Base-by-base conservation (phyloP, 2,329 filamentous ascomycete genomes). In the Paecilomyces sp. region DNA sequence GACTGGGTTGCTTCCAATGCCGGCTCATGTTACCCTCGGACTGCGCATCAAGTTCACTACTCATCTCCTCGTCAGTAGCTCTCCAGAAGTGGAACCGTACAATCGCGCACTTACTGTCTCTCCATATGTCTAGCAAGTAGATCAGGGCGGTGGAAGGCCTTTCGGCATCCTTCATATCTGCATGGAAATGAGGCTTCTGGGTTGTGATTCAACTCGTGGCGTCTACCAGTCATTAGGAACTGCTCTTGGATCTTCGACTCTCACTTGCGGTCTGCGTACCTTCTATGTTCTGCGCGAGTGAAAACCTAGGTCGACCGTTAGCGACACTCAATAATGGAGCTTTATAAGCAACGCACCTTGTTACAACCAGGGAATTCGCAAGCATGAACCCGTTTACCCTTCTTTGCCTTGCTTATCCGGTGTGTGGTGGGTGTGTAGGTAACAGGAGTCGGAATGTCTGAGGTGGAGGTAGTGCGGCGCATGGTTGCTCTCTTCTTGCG, bases 391-490 rank as follows among this genome's bases (percentile, higher is more conserved):
- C 78, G 76, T 67, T 81, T 81, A 31, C 79, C 79, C 67, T 81
- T 81, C 70, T 80, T 81, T 12, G 79, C 79, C 66, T 81, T 81
- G 70, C 79, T 81, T 64, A 81, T 75, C 56, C 79, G 76, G 63
- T 76, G 76, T 36, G 79, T 81, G 22, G 78, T 80, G 24, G 79
- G 79, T 30, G 79, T 81, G 60, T 79, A 80, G 58, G 76, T 76
- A 55, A 79, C 68, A 22, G 74, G 70, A 60, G 74, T 60, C 30
- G 70, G 64, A 52, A 70, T 67, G 33, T 75, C 72, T 28, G 66
- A 13, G 47, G 68, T 64, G n/a, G 67, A 58, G 61, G 63, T 70
- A 63, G 59, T 65, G 31, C 66, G 65, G 64, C 66, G 69, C 69
- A 72, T 72, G 51, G 58, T 68, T 56, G 57, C 34, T 59, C 58